Evolutionary conservation across 2,329 filamentous ascomycete species (phyloP).

Genomic region (Byssothecium circinans): DNA sequence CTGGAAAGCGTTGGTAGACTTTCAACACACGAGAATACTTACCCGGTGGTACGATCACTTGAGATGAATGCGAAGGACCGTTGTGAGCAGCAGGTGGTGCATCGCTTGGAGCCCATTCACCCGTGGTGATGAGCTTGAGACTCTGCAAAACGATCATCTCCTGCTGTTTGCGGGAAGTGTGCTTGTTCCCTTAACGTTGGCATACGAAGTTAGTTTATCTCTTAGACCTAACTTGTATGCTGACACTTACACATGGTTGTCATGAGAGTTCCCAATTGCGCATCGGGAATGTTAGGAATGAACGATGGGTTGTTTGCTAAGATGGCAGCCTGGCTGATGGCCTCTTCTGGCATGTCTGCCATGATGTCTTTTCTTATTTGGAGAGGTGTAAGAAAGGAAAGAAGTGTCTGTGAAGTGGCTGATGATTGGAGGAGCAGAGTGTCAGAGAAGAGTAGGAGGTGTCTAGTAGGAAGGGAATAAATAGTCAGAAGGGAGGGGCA

Average conservation of each 20-base stretch:
- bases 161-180: neutral
- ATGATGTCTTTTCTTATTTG: neutral
- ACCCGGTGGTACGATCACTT: too few relatives aligned
- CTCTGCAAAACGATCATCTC: neutral
- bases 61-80: too few relatives aligned
- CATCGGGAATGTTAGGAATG: neutral
- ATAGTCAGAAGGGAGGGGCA: neutral
- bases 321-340: neutral
- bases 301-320: neutral
- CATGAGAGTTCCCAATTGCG: neutral
- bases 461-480: neutral
- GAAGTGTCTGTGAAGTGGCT: neutral
- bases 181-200: too few relatives aligned
- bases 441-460: neutral
- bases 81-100: too few relatives aligned
- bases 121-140: neutral
- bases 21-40: too few relatives aligned
- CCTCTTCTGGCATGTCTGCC: neutral
- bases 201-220: too few relatives aligned
- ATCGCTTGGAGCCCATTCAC: too few relatives aligned
- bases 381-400: neutral
- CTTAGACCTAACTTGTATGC: too few relatives aligned
- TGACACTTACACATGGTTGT: neutral
- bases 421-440: neutral
- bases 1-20: too few relatives aligned